A percentile compares a stretch with the other conserved stretches of the same genome.
These are phyloP conservation scores for Vararia minispora DNA, from an alignment of 768 basidiomycete genomes.

Conservation along the genomic window DNA sequence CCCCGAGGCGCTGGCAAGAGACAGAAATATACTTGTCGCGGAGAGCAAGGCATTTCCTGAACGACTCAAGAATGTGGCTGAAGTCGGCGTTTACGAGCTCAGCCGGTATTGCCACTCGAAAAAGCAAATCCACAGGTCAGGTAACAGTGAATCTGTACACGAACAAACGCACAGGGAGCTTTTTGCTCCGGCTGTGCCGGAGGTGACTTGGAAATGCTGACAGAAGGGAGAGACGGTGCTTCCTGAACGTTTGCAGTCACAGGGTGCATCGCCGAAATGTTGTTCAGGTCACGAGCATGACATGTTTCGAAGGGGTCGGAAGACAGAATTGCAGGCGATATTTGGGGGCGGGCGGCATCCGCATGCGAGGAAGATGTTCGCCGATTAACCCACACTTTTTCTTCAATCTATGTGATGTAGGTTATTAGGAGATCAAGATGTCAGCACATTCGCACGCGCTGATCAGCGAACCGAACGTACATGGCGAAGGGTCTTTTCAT, in stretches of 20 bases:
- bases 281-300: too few relatives aligned
- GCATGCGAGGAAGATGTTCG: slow-evolving; percentile 41
- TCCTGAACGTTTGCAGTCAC: too few relatives aligned
- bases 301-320: slow-evolving; percentile 14
- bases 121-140: too few relatives aligned
- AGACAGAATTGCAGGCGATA: slow-evolving; percentile 15
- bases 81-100: slow-evolving; percentile 18
- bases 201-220: too few relatives aligned
- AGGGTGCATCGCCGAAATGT: too few relatives aligned
- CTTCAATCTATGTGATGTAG: slow-evolving; percentile 45
- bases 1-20: slow-evolving; percentile 86
- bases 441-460: neutral
- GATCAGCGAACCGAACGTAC: slow-evolving; percentile 30
- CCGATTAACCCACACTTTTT: slow-evolving; percentile 58
- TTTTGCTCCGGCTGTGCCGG: too few relatives aligned
- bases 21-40: slow-evolving; percentile 91
- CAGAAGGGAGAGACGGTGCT: too few relatives aligned
- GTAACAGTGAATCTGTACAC: too few relatives aligned
- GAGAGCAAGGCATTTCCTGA: slow-evolving; percentile 78
- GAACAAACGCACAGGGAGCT: too few relatives aligned
- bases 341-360: slow-evolving; percentile 25
- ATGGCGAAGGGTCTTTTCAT: slow-evolving; percentile 68
- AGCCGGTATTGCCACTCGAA: slow-evolving; percentile 2
- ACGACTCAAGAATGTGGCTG: slow-evolving; percentile 44
- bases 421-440: neutral